Evolutionary conservation across 352 stramenopile species (phyloP), one percentile per base, ranked within the genome.

Genomic region (Phytophthora agathidicida): DNA sequence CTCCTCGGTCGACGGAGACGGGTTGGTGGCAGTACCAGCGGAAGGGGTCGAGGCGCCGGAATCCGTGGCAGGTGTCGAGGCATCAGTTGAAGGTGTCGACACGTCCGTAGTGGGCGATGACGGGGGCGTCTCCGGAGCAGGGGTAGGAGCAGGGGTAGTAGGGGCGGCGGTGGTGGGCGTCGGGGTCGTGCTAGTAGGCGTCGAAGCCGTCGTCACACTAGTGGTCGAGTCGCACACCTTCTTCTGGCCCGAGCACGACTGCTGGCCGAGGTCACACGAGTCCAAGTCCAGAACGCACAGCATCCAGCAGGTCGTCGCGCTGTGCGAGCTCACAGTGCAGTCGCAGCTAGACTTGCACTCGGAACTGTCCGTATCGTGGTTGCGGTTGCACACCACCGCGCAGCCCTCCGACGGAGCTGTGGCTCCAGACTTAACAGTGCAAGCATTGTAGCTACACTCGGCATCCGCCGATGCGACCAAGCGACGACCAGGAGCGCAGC

Each of bases 241-340:
- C 0, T 35, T 41, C 28, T 83, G 74, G 0, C 73, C 73, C 1
- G 71, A 76, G 57, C 75, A 85, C 16, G 58, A 60, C 57, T 85
- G 75, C 11, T 46, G 23, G 16, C 38, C 28, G 3, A 57, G 42
- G 16, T 31, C 39, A 39, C 75, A 83, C 19, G 45, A 60, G 39
- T 80, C 57, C 30, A 84, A 20, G 22, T 80, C 61, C 37, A 66
- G 32, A 6, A 87, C 77, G n/a, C 76, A 86, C 11, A 86, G 53
- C 71, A 86, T 80, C 76, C 76, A 86, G 49, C 76, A 86, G 11
- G 45, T 70, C 0, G 64, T 73, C 14, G 51, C 71, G 10, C 60
- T 61, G 41, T 73, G 48, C 0, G 59, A 24, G 41, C 65, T 73
- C 1, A 37, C 39, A 3, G 43, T 42, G 44, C 73, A 82, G 13